Evolutionary conservation across 2,329 filamentous ascomycete genomes (phyloP), one percentile per base, ranked within the genome.

Genomic region (Cladobotryum mycophilum): DNA sequence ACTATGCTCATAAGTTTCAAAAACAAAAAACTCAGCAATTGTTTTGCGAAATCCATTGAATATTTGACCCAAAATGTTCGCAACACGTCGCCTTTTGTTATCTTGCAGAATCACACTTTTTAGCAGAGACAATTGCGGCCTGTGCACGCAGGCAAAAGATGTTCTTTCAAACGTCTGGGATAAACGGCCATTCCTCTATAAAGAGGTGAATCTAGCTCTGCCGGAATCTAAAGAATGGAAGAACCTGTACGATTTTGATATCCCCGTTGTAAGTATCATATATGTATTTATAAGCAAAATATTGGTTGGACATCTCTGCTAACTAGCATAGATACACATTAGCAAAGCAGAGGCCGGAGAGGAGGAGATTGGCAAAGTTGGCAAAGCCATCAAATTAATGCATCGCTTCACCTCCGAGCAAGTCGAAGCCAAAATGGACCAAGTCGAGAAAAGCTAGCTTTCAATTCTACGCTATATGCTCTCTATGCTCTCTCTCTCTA

Each of bases 211-310:
- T 62, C 81, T 90, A 37, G 81, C 87, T 69, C 76, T 78, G 45
- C 74, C 78, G 0, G 78, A 81, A 22, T 76, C 77, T 14, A 78
- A 81, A 55, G 70, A 73, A 20, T 92, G 88, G 88, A 82, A 80
- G 60, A 76, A 84, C 45, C 62, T 89, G 1, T 92, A 92, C 63
- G 87, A 90, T 52, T 88, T 90, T 64, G 88, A 92, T 58, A 87
- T 88, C 7, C 88, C 88, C 0, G 88, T 91, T 61, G 87, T 91
- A 72, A 61, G 76, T 67, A 34, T 11, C 8, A 17, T 8, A 9
- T 1, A 4, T 15, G 4, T 15, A 5, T 11, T n/a, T 8, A 30
- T 30, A 45, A 30, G 4, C 11, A 15, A n/a, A 2, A 3, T n/a
- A n/a, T n/a, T n/a, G n/a, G n/a, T 45, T 30, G 33, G 11, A 36